These are phyloP conservation scores for Orbilia brochopaga DNA, from an alignment of 2,329 filamentous ascomycete species.

Conservation along the genomic window DNA sequence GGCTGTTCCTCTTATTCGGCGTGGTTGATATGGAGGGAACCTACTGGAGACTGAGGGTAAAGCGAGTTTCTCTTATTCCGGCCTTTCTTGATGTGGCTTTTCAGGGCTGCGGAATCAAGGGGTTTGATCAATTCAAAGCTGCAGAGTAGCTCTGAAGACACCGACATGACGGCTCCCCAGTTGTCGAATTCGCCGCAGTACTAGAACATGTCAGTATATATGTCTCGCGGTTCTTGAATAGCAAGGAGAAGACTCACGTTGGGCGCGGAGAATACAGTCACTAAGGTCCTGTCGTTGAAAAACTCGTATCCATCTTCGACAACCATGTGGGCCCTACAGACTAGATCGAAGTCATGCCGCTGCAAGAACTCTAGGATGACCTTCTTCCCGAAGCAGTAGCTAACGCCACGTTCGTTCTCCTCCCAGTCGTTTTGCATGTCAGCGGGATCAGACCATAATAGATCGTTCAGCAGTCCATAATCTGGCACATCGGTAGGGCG, in stretches of 20 bases:
- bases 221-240: slow-evolving; percentile 53
- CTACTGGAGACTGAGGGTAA: slow-evolving; percentile 45
- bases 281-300: slow-evolving; percentile 90
- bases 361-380: slow-evolving; percentile 96
- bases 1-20: neutral
- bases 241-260: slow-evolving; percentile 71
- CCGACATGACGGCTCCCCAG: slow-evolving; percentile 98
- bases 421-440: slow-evolving; percentile 99
- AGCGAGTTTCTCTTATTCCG: slow-evolving; percentile 52
- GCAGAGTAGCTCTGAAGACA: slow-evolving; percentile 88
- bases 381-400: slow-evolving; percentile 97
- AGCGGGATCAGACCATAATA: slow-evolving; percentile 95
- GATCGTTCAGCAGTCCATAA: slow-evolving; percentile 91
- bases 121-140: slow-evolving; percentile 97
- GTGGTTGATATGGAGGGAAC: neutral
- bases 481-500: slow-evolving; percentile 96
- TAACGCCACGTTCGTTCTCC: slow-evolving; percentile 93
- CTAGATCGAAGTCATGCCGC: slow-evolving; percentile 93
- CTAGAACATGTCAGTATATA: slow-evolving; percentile 59
- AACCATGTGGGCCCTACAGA: slow-evolving; percentile 98
- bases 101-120: slow-evolving; percentile 90
- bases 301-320: slow-evolving; percentile 99
- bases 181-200: slow-evolving; percentile 99
- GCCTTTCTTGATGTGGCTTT: slow-evolving; percentile 99
- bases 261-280: slow-evolving; percentile 96